Evolutionary conservation across 2,329 filamentous ascomycete species (phyloP), one percentile per base, ranked within the genome.

Genomic region (Aspergillus awamori): DNA sequence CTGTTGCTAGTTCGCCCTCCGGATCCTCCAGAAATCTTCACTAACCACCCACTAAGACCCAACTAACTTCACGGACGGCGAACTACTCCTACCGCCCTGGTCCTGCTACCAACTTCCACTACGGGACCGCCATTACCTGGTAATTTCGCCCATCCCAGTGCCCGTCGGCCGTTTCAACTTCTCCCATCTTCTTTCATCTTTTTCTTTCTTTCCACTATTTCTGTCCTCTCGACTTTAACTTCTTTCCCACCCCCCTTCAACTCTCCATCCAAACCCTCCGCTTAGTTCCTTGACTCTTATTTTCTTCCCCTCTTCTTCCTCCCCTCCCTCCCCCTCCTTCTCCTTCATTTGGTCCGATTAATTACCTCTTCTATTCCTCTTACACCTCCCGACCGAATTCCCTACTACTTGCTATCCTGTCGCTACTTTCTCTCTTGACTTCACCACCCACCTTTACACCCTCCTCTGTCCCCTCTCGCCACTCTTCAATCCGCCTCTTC

Each of bases 131-230:
- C 48, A 54, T 57, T 53, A 53, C 59, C 58, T 62, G 59, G 49
- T 56, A 61, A 58, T 62, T 59, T 61, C 58, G 59, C 58, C 54
- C 63, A 63, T 53, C 59, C 64, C 57, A 65, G 52, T 63, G 52
- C 62, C 55, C 61, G 49, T 60, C 63, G 59, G 61, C 59, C 58
- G 65, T 65, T 67, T 70, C 60, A 61, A 64, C 60, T 61, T 67
- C 60, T 51, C 59, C 65, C 53, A 58, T 58, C 59, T 58, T 53
- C 60, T 61, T 62, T 63, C 61, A 62, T 55, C 61, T 61, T 65
- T 65, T 57, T 62, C 58, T 53, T 36, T 63, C 58, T 65, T 65
- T 59, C 57, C 60, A 62, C 41, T 30, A 51, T 17, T 51, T 51
- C 47, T 51, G 15, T 22, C 17, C 17, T 30, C 41, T 60, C 51